Evolutionary conservation across 1,139 yeast genomes (phyloP).

Genomic region (Blastobotrys arbuscula): DNA sequence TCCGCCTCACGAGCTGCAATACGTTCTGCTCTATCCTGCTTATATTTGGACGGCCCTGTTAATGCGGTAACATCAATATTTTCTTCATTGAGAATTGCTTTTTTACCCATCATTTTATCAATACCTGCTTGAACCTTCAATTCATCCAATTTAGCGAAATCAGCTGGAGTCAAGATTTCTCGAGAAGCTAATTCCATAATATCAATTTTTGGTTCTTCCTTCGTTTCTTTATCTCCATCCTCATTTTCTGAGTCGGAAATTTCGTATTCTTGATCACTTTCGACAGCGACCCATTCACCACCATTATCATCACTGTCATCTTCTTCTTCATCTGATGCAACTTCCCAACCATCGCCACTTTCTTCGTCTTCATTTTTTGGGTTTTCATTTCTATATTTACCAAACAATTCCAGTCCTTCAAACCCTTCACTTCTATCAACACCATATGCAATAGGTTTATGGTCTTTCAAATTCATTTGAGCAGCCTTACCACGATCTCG

Average conservation of each 20-base stretch:
- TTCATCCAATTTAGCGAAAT: constrained; percentile 90
- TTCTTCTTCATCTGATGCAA: constrained; percentile 42
- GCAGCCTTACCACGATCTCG: constrained; percentile 94
- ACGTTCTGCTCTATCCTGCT: constrained; percentile 85
- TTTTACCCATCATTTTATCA: constrained; percentile 61
- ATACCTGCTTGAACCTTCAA: constrained; percentile 78
- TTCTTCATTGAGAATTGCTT: constrained; percentile 56
- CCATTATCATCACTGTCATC: constrained; percentile 49
- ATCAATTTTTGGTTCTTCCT: constrained; percentile 16
- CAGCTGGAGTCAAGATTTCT: constrained; percentile 91
- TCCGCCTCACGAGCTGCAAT: constrained; percentile 85
- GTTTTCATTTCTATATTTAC: constrained; percentile 78
- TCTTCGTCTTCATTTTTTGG: constrained; percentile 42
- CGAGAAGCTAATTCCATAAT: constrained; percentile 47
- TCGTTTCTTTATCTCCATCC: constrained; percentile 22
- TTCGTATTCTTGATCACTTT: constrained; percentile 50
- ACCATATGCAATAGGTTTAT: constrained; percentile 49
- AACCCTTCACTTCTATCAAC: constrained; percentile 48
- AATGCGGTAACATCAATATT: constrained; percentile 72
- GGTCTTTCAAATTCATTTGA: constrained; percentile 53
- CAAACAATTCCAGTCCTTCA: constrained; percentile 86
- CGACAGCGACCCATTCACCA: constrained; percentile 51
- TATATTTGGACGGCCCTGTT: constrained; percentile 80
- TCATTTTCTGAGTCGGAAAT: constrained; percentile 34
- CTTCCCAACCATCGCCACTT: constrained; percentile 43